Evolutionary conservation across 345 rosid species (phyloP).

Genomic region (Gossypium longicalyx): DNA sequence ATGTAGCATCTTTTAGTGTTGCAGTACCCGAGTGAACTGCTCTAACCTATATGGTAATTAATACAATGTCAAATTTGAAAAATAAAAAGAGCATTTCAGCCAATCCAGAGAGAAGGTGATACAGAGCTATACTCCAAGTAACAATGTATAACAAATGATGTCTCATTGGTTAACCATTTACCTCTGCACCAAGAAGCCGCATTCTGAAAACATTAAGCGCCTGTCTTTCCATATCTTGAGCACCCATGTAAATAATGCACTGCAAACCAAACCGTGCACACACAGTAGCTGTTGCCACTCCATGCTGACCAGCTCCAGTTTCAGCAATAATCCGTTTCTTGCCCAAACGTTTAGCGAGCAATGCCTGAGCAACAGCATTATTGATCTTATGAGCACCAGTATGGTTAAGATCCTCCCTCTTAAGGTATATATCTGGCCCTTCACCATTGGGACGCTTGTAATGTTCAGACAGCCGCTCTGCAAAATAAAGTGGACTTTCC

Average conservation of each 20-base stretch:
- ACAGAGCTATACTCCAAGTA: not conserved
- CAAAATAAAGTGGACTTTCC: constrained; percentile 85
- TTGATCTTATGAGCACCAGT: constrained; percentile 93
- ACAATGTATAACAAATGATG: not conserved
- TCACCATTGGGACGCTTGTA: constrained; percentile 65
- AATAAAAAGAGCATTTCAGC: not conserved
- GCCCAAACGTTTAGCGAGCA: constrained; percentile 85
- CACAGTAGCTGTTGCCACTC: constrained; percentile 94
- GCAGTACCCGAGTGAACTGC: constrained; percentile 73
- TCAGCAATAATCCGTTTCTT: constrained; percentile 84
- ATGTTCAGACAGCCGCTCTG: constrained; percentile 83
- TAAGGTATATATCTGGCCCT: constrained; percentile 82
- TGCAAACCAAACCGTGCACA: constrained; percentile 81
- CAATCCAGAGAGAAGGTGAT: not conserved
- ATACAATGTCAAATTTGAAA: not conserved
- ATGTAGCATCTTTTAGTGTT: constrained; percentile 68
- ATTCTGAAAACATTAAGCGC: constrained; percentile 88
- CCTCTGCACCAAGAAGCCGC: constrained; percentile 92
- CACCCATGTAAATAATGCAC: constrained; percentile 91
- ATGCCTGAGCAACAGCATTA: constrained; percentile 83
- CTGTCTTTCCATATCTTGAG: constrained; percentile 94
- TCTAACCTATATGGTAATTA: constrained; percentile 43
- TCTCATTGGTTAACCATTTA: constrained; percentile 15
- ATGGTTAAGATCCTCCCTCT: constrained; percentile 96
- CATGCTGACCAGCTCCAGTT: constrained; percentile 97